Evolutionary conservation across 83 land plant genomes (phyloP), one percentile per base, ranked within the genome.

Genomic region (Diphasiastrum complanatum): DNA sequence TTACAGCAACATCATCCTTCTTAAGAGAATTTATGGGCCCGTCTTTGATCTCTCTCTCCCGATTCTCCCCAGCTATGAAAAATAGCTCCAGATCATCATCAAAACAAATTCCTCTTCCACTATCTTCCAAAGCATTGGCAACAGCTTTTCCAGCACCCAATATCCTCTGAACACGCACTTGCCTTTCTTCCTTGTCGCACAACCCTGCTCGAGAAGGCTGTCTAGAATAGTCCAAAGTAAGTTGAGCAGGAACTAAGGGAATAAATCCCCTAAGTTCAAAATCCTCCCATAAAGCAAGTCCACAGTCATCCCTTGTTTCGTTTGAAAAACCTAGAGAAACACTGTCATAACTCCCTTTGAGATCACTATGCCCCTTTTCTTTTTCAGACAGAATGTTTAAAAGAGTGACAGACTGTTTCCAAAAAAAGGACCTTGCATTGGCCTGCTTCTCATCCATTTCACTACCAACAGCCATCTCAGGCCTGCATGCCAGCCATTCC

Each of bases 401-500:
- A n/a, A 91, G 73, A 14, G 61, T 33, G 12, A 82, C 57, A 64
- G 70, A 80, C 24, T 83, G 77, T 23, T 50, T 83, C 97, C 97
- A 87, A 52, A 91, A 91, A 22, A 65, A 68, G 25, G 79, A 60
- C 65, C 87, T 78, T 34, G 77, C 84, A 60, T 23, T 65, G 12
- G 75, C 75, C 65, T 87, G 86, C 50, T 80, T 78, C 36, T 82
- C 95, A 22, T 87, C 81, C 10, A 48, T 77, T 40, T 83, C 97
- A 71, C 49, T 72, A 45, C 78, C 81, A 12, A 69, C 62, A 16
- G 84, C 79, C 65, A 84, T 64, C 59, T 91, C 89, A 19, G 78
- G 76, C 62, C 78, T 75, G 70, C 89, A 80, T 1, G 95, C 86
- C 61, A 91, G 66, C 97, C 97, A 91, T 47, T 91, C 97, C 34